Conservation (phyloP, 129 eudicot genomes). For the Centella asiatica region DNA sequence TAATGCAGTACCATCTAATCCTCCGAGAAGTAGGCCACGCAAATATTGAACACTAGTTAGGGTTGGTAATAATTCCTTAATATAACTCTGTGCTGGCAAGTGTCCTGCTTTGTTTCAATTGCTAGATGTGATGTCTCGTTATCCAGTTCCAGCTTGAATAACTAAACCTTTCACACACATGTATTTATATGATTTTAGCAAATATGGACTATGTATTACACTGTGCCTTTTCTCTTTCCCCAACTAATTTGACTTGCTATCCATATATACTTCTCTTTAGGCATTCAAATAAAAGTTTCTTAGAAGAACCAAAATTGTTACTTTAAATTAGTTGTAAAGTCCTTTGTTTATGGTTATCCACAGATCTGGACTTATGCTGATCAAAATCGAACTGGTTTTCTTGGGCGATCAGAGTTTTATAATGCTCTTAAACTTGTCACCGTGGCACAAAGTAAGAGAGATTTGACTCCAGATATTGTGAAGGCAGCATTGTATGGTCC, state of each 20-base stretch:
- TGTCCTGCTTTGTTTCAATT: background rate
- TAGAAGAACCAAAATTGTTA: background rate
- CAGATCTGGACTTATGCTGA: constrained; percentile 91
- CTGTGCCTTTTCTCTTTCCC: background rate
- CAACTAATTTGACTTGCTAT: background rate
- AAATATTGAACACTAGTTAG: background rate
- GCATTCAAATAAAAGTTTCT: background rate
- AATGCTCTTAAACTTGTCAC: constrained; percentile 94
- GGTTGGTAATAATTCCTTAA: background rate
- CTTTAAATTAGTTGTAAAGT: background rate
- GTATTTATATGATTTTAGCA: too few species aligned
- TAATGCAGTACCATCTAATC: background rate
- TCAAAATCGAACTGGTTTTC: constrained; percentile 70
- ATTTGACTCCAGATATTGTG: constrained; percentile 78
- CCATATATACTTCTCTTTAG: background rate
- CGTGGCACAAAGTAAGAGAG: constrained; percentile 90
- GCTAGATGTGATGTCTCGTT: background rate
- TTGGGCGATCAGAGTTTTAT: constrained; percentile 84
- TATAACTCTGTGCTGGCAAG: background rate
- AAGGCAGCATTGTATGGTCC: constrained; percentile 81
- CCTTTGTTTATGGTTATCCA: constrained; percentile 4
- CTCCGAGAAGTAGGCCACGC: background rate
- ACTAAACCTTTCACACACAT: too few species aligned
- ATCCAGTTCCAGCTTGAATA: too few species aligned
- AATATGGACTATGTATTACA: background rate